phyloP scores from a whole-genome alignment of 805 yeast genomes.

The Metschnikowia gruessii region DNA sequence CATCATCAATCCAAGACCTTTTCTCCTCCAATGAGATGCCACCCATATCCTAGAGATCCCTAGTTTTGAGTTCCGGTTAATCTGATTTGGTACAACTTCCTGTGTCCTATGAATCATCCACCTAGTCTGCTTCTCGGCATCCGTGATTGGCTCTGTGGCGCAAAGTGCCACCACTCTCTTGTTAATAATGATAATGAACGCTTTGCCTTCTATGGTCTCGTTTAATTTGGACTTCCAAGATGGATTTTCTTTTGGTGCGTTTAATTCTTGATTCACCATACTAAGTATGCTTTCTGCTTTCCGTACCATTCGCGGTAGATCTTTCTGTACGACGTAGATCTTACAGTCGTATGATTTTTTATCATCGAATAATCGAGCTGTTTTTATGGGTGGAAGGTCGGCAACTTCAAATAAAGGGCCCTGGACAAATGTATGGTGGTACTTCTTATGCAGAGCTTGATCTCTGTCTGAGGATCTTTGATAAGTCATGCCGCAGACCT shows the following conservation, averaged over 20 bases:
- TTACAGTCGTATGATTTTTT: slow-evolving; percentile 15
- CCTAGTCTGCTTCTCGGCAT: slow-evolving; percentile 34
- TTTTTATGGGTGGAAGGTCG: slow-evolving; percentile 29
- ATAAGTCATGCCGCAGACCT: slow-evolving; percentile 55
- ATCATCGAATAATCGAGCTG: slow-evolving; percentile 12
- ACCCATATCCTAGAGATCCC: slow-evolving; percentile 47
- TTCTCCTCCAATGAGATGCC: slow-evolving; percentile 44
- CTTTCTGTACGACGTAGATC: slow-evolving; percentile 24
- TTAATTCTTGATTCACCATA: slow-evolving; percentile 57
- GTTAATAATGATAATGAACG: slow-evolving; percentile 48
- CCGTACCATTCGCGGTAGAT: slow-evolving; percentile 22
- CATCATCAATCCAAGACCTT: slow-evolving; percentile 48
- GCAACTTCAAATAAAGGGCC: slow-evolving; percentile 49
- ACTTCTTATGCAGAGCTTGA: slow-evolving; percentile 45
- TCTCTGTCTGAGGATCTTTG: slow-evolving; percentile 41
- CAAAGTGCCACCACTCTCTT: slow-evolving; percentile 54
- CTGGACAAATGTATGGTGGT: slow-evolving; percentile 47
- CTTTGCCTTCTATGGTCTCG: slow-evolving; percentile 18
- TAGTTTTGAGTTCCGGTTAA: slow-evolving; percentile 31
- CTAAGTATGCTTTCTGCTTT: slow-evolving; percentile 37
- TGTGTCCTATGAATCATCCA: slow-evolving; percentile 63
- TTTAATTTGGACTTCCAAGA: slow-evolving; percentile 27
- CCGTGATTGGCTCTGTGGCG: slow-evolving; percentile 45
- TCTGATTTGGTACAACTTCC: slow-evolving; percentile 45
- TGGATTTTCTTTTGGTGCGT: slow-evolving; percentile 46